Percentiles rank a stretch among this genome's conserved stretches.
Conservation (phyloP, 1,284 basidiomycete species). For the Malassezia restricta region DNA sequence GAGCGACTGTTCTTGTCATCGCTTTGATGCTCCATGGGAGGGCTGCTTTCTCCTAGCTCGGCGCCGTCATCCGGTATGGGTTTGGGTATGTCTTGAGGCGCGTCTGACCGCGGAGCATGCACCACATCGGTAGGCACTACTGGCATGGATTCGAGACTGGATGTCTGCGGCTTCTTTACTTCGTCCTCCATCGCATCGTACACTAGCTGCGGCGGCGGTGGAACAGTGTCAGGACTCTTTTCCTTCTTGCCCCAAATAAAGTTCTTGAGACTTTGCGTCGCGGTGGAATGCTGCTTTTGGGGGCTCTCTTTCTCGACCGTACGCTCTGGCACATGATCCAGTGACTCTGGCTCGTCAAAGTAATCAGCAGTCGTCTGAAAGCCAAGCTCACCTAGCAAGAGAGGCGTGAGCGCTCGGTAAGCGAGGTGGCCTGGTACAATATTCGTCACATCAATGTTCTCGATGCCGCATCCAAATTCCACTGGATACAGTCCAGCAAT, state of each 20-base stretch:
- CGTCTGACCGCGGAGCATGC: too few species aligned
- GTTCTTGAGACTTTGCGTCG: not conserved
- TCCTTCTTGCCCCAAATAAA: not conserved
- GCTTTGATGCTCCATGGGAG: too few species aligned
- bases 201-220: too few species aligned
- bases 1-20: too few species aligned
- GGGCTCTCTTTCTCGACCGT: not conserved
- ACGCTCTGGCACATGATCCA: conserved; percentile 37
- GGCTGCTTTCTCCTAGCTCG: too few species aligned
- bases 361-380: conserved; percentile 44
- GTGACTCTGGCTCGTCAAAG: conserved; percentile 45
- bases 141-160: too few species aligned
- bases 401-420: conserved; percentile 41
- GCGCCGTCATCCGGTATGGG: too few species aligned
- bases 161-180: too few species aligned
- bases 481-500: conserved; percentile 44
- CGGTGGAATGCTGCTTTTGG: not conserved
- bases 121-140: too few species aligned
- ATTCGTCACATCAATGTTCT: conserved; percentile 44
- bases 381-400: conserved; percentile 41
- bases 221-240: too few species aligned
- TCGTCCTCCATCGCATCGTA: too few species aligned
- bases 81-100: too few species aligned
- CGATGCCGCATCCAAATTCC: conserved; percentile 36
- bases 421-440: conserved; percentile 40